Evolutionary conservation across 129 eudicot genomes (phyloP), one percentile per base, ranked within the genome.

Genomic region (Flaveria ramosissima): DNA sequence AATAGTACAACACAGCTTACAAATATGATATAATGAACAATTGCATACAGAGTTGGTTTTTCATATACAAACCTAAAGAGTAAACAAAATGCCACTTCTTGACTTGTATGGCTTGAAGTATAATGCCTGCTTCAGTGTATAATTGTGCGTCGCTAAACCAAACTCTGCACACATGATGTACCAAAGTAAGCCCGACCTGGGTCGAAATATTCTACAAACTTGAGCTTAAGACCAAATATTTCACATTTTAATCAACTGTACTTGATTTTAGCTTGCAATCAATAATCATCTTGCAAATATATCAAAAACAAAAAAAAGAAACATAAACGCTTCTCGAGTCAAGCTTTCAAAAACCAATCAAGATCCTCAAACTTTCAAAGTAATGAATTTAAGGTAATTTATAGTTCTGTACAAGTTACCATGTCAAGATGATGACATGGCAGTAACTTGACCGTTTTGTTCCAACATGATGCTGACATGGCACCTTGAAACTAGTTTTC

Each of bases 81-180:
- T 26, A 56, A 46, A 45, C 82, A 55, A 24, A 46, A 45, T 51
- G 75, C 48, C 81, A 56, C 42, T 57, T 68, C 62, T 70, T 78
- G 77, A 78, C 41, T 78, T 71, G 82, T 70, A 70, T 56, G 24
- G 7, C 71, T 68, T 59, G 41, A 70, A 17, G 14, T 27, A 71
- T 43, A 57, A 69, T 60, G 69, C 70, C 52, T 56, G 19, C 74
- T 68, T 53, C 43, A 6, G 65, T n/a, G 45, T 50, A 51, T 36
- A 76, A 77, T 8, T 36, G 56, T 39, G 43, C 10, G 21, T 46
- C 41, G 26, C 75, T n/a, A 26, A 46, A 59, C 75, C 55, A 30
- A 78, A 70, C 57, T 78, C 82, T 78, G 77, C 76, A 70, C 76
- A 43, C 27, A 78, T 17, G 48, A 9, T 36, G 65, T 50, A 76